These are phyloP conservation scores for Beta vulgaris DNA, from an alignment of 148 eudicot genomes.

Conservation along the genomic window DNA sequence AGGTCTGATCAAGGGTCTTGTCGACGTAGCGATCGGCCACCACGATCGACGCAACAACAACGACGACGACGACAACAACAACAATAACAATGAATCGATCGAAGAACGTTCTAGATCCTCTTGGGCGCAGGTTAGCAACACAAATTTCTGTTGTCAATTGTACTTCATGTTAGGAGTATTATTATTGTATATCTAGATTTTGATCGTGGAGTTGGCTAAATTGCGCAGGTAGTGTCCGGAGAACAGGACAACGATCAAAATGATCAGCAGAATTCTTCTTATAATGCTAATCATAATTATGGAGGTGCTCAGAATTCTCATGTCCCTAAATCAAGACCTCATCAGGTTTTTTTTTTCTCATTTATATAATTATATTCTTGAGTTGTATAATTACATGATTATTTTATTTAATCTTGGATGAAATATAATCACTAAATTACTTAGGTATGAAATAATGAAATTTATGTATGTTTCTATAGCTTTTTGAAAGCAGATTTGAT, in stretches of 20 bases:
- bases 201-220: background rate
- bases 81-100: constrained; percentile 22
- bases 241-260: constrained; percentile 44
- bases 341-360: constrained; percentile 33
- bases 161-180: background rate
- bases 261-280: constrained; percentile 3
- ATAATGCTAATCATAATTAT: constrained; percentile 7
- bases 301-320: background rate
- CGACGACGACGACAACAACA: constrained; percentile 22
- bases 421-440: too few relatives aligned
- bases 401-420: too few relatives aligned
- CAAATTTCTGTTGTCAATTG: background rate
- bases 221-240: constrained; percentile 76
- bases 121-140: constrained; percentile 75
- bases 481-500: too few relatives aligned
- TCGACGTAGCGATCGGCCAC: constrained; percentile 53
- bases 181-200: too few relatives aligned
- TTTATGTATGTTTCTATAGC: too few relatives aligned
- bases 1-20: constrained; percentile 61
- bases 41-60: constrained; percentile 4
- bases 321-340: constrained; percentile 39
- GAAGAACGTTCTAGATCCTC: constrained; percentile 75
- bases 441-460: too few relatives aligned
- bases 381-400: too few relatives aligned
- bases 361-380: too few relatives aligned